Conservation (phyloP, 140 eudicot genomes). For the Erigeron philadelphicus region DNA sequence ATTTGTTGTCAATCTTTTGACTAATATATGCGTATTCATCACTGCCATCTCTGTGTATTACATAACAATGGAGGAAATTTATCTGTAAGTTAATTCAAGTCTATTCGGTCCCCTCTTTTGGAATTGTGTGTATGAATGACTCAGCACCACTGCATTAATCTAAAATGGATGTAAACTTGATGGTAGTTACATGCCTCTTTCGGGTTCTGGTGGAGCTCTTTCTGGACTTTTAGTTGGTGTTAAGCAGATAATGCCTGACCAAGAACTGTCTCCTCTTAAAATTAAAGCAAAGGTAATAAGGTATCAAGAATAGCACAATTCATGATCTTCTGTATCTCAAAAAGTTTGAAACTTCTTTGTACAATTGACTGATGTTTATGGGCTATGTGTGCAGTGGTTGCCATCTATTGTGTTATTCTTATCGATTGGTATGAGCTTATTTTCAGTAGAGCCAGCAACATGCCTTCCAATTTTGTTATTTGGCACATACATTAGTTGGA, state of each 20-base stretch:
- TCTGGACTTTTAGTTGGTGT: slow-evolving; percentile 69
- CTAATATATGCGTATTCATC: slow-evolving; percentile 59
- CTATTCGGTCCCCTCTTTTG: not conserved
- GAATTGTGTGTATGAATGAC: too few relatives aligned
- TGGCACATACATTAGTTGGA: slow-evolving; percentile 73
- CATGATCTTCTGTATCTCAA: too few relatives aligned
- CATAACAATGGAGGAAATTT: slow-evolving; percentile 52
- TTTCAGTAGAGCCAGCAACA: slow-evolving; percentile 51
- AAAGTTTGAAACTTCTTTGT: not conserved
- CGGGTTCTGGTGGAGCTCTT: slow-evolving; percentile 82
- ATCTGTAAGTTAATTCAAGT: slow-evolving; percentile 53
- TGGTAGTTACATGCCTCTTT: slow-evolving; percentile 68
- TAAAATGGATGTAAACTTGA: too few relatives aligned
- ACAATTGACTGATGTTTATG: slow-evolving; percentile 1
- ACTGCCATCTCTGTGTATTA: slow-evolving; percentile 68
- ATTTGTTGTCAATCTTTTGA: slow-evolving; percentile 63
- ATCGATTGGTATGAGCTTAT: slow-evolving; percentile 46
- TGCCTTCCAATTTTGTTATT: slow-evolving; percentile 58
- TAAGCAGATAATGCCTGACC: slow-evolving; percentile 76
- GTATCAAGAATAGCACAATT: too few relatives aligned
- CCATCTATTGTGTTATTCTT: slow-evolving; percentile 57
- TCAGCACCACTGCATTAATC: too few relatives aligned
- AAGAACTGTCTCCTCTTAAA: slow-evolving; percentile 51
- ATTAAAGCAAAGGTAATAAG: slow-evolving; percentile 58
- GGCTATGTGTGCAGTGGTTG: slow-evolving; percentile 54